Percentiles rank a stretch among this genome's conserved stretches.
phyloP scores from a whole-genome alignment of 140 eudicot species.

The Erigeron philadelphicus region DNA sequence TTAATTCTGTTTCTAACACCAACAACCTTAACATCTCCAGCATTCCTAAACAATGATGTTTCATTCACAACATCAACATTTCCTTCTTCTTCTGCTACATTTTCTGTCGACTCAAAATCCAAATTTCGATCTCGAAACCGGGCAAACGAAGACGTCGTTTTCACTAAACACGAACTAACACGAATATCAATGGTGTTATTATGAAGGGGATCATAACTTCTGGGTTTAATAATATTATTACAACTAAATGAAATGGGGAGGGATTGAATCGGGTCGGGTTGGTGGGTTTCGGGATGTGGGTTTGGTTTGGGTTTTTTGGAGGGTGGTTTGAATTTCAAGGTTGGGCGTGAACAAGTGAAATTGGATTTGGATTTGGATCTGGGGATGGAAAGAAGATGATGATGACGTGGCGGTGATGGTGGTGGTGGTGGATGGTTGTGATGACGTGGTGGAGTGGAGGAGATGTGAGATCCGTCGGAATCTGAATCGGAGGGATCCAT shows the following conservation, averaged over 20 bases:
- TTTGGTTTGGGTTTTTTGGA: constrained; percentile 25
- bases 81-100: neutral
- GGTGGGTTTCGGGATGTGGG: constrained; percentile 18
- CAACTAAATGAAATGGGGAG: constrained; percentile 23
- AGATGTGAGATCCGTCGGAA: constrained; percentile 80
- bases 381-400: constrained; percentile 31
- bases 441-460: constrained; percentile 66
- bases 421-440: constrained; percentile 20
- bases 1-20: neutral
- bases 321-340: constrained; percentile 46
- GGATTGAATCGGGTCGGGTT: constrained; percentile 9
- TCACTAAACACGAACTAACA: constrained; percentile 31
- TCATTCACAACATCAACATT: too few relatives aligned
- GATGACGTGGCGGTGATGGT: constrained; percentile 14
- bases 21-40: neutral
- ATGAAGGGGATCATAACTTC: neutral
- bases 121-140: constrained; percentile 29
- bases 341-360: constrained; percentile 36
- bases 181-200: constrained; percentile 29
- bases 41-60: constrained; percentile 1
- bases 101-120: constrained; percentile 39
- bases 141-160: constrained; percentile 41
- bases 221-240: neutral
- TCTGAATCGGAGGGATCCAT: constrained; percentile 71
- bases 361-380: constrained; percentile 28